Conservation (phyloP, 495 filamentous ascomycete genomes). For the Parathielavia appendiculata region DNA sequence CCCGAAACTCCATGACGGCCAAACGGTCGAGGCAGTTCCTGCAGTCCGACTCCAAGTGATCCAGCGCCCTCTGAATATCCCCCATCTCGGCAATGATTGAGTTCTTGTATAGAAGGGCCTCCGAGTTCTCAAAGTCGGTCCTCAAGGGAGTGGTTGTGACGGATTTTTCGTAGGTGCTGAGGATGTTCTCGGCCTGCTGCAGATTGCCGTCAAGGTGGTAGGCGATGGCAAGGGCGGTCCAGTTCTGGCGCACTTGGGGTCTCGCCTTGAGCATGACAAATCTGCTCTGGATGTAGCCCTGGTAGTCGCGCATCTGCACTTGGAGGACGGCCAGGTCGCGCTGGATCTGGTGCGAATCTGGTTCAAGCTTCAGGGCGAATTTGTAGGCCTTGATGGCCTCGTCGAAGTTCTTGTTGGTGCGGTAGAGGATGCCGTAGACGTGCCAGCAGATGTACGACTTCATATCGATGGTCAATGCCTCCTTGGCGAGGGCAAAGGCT, state of each 20-base stretch:
- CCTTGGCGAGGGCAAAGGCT: constrained; percentile 86
- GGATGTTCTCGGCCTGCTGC: constrained; percentile 78
- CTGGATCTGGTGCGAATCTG: constrained; percentile 88
- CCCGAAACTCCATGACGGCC: constrained; percentile 83
- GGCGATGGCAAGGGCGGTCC: constrained; percentile 91
- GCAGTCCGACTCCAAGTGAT: constrained; percentile 72
- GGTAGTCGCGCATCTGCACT: constrained; percentile 94
- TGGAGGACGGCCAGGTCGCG: constrained; percentile 89
- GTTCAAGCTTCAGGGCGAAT: constrained; percentile 85
- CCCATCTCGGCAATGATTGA: constrained; percentile 84
- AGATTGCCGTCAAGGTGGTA: constrained; percentile 84
- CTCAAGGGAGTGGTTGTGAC: constrained; percentile 69
- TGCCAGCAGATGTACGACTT: constrained; percentile 99
- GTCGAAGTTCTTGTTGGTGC: constrained; percentile 91
- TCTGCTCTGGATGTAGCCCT: constrained; percentile 85
- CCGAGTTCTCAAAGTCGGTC: constrained; percentile 84
- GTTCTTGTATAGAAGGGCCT: constrained; percentile 95
- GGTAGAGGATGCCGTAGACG: constrained; percentile 93
- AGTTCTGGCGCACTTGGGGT: constrained; percentile 78
- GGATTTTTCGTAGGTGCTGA: constrained; percentile 89
- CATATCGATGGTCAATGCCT: constrained; percentile 89
- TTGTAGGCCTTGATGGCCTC: constrained; percentile 99
- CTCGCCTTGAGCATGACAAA: constrained; percentile 76
- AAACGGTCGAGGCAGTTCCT: constrained; percentile 78
- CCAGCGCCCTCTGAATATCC: constrained; percentile 71